Conservation (phyloP, 2,329 filamentous ascomycete genomes). For the Botryotinia calthae region DNA sequence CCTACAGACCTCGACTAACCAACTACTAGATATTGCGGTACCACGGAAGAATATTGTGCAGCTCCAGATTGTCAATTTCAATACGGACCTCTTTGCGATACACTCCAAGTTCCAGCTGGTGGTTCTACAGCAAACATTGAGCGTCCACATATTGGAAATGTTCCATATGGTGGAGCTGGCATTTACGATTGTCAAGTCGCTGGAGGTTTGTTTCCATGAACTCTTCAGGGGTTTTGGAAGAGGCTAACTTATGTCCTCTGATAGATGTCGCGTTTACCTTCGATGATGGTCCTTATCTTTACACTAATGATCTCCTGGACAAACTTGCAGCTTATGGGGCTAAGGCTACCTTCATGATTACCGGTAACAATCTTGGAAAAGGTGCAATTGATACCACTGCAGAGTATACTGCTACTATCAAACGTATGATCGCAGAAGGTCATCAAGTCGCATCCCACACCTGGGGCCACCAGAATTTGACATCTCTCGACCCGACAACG, state of each 20-base stretch:
- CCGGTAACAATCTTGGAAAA: constrained; percentile 52
- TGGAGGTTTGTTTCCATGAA: constrained; percentile 41
- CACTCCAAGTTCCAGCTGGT: constrained; percentile 47
- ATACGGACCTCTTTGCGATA: constrained; percentile 61
- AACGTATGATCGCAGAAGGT: constrained; percentile 38
- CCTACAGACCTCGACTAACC: constrained; percentile 1
- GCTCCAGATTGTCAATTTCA: constrained; percentile 61
- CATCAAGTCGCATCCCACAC: constrained; percentile 62
- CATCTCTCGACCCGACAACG: constrained; percentile 43
- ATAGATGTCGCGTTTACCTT: constrained; percentile 62
- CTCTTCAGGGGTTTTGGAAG: background rate
- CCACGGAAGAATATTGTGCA: constrained; percentile 51
- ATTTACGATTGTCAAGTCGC: constrained; percentile 55
- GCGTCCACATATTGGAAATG: constrained; percentile 50
- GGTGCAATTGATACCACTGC: constrained; percentile 40
- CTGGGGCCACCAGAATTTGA: constrained; percentile 52
- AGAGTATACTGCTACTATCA: constrained; percentile 48
- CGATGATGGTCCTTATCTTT: constrained; percentile 64
- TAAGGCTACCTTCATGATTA: constrained; percentile 63
- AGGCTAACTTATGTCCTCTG: background rate
- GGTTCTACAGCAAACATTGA: constrained; percentile 51
- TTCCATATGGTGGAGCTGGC: constrained; percentile 55
- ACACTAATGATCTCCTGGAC: constrained; percentile 53
- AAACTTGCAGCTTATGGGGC: constrained; percentile 57
- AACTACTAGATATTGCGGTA: constrained; percentile 32